phyloP scores from a whole-genome alignment of 331 rosid species.

The Cucumis variabilis region DNA sequence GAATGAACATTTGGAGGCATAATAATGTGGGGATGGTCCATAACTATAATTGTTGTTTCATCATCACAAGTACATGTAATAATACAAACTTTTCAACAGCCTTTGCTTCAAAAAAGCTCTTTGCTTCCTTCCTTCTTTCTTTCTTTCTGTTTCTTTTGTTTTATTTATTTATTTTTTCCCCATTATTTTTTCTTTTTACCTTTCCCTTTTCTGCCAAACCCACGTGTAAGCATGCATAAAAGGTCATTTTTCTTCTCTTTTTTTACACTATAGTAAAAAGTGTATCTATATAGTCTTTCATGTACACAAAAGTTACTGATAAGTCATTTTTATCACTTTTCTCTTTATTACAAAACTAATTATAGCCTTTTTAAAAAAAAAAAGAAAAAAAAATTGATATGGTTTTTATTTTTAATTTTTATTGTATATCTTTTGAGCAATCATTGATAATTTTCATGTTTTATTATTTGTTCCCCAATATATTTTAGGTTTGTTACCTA shows the following conservation, averaged over 20 bases:
- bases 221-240: slow-evolving; percentile 28
- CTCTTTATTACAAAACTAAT: background rate
- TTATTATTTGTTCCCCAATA: too few relatives aligned
- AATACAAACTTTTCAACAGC: slow-evolving; percentile 12
- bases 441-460: too few relatives aligned
- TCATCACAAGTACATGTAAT: slow-evolving; percentile 6
- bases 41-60: background rate
- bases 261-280: background rate
- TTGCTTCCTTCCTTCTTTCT: background rate
- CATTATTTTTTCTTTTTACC: background rate
- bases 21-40: background rate
- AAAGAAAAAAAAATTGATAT: too few relatives aligned
- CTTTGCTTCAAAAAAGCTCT: background rate
- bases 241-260: background rate
- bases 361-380: too few relatives aligned
- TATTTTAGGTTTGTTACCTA: too few relatives aligned
- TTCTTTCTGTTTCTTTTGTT: slow-evolving; percentile 6
- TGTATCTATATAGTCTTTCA: background rate
- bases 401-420: background rate
- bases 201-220: slow-evolving; percentile 16
- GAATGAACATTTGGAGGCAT: background rate
- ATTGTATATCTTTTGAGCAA: too few relatives aligned
- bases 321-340: background rate
- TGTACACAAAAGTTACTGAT: background rate
- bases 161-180: background rate